These are phyloP conservation scores for Rhodotorula sp. DNA, from an alignment of 1,284 basidiomycete genomes.

Conservation along the genomic window DNA sequence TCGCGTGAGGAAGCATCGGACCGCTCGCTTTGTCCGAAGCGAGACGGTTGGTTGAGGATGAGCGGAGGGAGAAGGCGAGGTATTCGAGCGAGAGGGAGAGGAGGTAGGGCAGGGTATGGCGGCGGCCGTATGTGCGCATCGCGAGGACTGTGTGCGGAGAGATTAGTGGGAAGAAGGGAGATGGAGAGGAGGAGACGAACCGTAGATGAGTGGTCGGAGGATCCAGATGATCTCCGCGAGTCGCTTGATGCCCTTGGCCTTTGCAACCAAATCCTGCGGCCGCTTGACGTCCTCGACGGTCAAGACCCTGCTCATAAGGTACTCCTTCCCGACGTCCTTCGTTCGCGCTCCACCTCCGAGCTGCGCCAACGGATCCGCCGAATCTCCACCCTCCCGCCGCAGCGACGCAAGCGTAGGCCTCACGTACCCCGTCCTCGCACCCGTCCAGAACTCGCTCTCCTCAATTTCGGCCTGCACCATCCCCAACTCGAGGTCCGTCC, in stretches of 20 bases:
- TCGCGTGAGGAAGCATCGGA: slow-evolving; percentile 24
- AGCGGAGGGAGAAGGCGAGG: slow-evolving; percentile 43
- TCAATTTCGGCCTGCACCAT: neutral
- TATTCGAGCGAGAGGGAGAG: slow-evolving; percentile 46
- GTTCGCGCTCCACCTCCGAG: neutral
- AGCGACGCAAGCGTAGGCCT: slow-evolving; percentile 39
- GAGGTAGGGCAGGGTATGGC: slow-evolving; percentile 45
- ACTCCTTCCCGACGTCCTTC: slow-evolving; percentile 41
- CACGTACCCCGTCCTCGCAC: slow-evolving; percentile 35
- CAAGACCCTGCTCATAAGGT: slow-evolving; percentile 42
- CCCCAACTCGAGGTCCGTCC: slow-evolving; percentile 8
- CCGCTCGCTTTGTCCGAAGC: slow-evolving; percentile 26
- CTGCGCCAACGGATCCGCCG: neutral
- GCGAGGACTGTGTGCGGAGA: slow-evolving; percentile 37
- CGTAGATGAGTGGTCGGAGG: slow-evolving; percentile 46
- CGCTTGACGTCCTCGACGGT: slow-evolving; percentile 44
- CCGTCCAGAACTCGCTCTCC: slow-evolving; percentile 41
- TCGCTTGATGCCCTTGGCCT: slow-evolving; percentile 35
- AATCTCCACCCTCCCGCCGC: slow-evolving; percentile 11
- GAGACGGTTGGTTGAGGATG: slow-evolving; percentile 19
- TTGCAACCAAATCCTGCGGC: slow-evolving; percentile 44
- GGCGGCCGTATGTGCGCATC: slow-evolving; percentile 44
- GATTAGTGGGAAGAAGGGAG: neutral
- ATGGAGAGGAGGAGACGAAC: slow-evolving; percentile 27
- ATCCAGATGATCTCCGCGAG: slow-evolving; percentile 48